Evolutionary conservation across 441 rosid species (phyloP).

Genomic region (Populus hybrid): DNA sequence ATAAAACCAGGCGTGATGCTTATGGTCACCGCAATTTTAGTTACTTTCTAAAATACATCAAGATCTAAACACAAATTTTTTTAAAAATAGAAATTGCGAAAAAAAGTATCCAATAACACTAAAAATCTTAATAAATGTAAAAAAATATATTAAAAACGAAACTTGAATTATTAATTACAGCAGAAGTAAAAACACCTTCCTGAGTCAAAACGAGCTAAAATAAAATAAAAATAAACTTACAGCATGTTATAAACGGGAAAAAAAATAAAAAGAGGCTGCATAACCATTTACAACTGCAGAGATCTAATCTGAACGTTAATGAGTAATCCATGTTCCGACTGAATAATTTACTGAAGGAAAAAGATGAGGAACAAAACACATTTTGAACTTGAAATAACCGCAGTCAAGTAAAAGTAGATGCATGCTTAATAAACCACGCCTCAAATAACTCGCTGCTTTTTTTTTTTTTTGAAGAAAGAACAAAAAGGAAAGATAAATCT

Average conservation of each 20-base stretch:
- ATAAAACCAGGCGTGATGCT: background rate
- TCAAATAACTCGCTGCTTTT: background rate
- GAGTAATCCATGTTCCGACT: background rate
- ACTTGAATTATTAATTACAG: background rate
- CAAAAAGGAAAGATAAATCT: background rate
- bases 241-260: background rate
- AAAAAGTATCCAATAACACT: background rate
- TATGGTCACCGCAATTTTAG: background rate
- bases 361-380: background rate
- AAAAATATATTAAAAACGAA: background rate
- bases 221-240: background rate
- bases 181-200: background rate
- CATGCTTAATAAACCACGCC: background rate
- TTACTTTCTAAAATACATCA: background rate
- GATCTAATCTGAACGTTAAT: constrained; percentile 1
- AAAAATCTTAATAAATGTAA: background rate
- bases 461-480: background rate
- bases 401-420: background rate
- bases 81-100: background rate
- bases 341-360: background rate
- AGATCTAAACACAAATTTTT: background rate
- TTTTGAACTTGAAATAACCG: background rate
- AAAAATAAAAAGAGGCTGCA: background rate
- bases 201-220: background rate
- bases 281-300: background rate